These are phyloP conservation scores for Eucalyptus coolabah DNA, from an alignment of 345 rosid species.

Conservation along the genomic window DNA sequence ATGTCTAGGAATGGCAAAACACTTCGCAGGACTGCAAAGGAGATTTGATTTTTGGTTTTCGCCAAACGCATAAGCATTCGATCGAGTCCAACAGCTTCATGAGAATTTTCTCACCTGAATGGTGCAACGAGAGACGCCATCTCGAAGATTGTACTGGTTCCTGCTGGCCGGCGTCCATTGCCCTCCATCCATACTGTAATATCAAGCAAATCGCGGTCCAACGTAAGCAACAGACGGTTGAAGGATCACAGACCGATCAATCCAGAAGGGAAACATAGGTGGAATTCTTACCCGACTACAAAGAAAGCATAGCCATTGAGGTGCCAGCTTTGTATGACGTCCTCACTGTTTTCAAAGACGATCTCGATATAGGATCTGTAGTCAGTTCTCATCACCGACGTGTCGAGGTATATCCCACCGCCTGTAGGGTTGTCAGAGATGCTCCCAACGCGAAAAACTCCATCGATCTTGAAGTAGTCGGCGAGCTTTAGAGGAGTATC, in stretches of 20 bases:
- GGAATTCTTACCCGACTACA: conserved; percentile 31
- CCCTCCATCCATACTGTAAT: conserved; percentile 10
- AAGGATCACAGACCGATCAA: background rate
- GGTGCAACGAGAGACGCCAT: conserved; percentile 3
- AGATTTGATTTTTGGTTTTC: background rate
- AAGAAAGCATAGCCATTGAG: conserved; percentile 39
- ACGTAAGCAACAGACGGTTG: background rate
- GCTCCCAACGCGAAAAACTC: conserved; percentile 29
- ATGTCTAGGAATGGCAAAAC: background rate
- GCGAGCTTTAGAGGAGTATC: conserved; percentile 45
- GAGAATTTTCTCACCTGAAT: background rate
- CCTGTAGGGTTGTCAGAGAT: conserved; percentile 21
- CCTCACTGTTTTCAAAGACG: conserved; percentile 25
- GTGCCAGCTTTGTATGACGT: conserved; percentile 36
- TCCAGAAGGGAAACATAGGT: background rate
- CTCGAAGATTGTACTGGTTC: conserved; percentile 7
- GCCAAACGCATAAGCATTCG: background rate
- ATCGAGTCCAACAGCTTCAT: background rate
- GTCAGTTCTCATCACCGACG: conserved; percentile 20
- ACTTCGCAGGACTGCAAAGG: background rate
- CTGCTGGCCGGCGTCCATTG: conserved; percentile 3
- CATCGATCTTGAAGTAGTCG: conserved; percentile 25
- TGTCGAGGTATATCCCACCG: conserved; percentile 30
- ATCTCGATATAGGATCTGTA: conserved; percentile 28
- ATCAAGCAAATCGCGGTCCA: background rate